Base-by-base conservation (phyloP, 148 eudicot species). In the Arctostaphylos glauca region DNA sequence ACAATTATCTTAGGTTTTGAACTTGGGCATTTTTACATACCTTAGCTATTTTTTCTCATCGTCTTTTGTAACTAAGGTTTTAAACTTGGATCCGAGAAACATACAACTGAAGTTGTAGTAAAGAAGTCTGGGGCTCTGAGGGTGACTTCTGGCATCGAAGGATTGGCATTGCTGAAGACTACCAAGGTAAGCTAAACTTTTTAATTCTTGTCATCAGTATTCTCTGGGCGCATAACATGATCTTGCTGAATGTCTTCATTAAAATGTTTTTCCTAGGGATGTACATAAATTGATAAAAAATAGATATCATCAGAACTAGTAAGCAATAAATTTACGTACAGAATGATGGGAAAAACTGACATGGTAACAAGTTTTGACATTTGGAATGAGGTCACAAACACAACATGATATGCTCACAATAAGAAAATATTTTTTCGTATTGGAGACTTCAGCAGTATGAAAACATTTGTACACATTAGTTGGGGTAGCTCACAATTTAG, bases 31-130 rank as follows among this genome's bases (percentile, higher is more conserved):
- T 79, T 31, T 7, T 23, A 68, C 16, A 53, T 44, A 18, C 38
- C 15, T 41, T 59, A 74, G 10, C 55, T 9, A n/a, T 5, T 41
- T 10, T 73, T 83, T 54, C 23, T 81, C 23, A 8, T 77, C 64
- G n/a, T 79, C 41, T 85, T 73, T 78, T 80, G 44, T 77, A 21
- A 44, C 55, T 82, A 74, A 96, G 99, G 99, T 79, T 96, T 94
- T 86, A 92, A 94, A 87, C 98, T 96, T 85, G 99, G 99, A 83
- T 90, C 98, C 46, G 99, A 94, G 90, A 93, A 90, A 85, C 99
- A 94, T 85, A 89, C 88, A 58, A 88, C 98, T 16, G 98, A 96
- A 90, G 97, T 93, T 71, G 83, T 86, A 12, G 83, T 94, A 48
- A 89, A 81, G 77, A 96, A 94, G 86, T 80, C 87, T 60, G 99